These are phyloP conservation scores for Talaromyces liani DNA, from an alignment of 495 filamentous ascomycete species.

Conservation along the genomic window DNA sequence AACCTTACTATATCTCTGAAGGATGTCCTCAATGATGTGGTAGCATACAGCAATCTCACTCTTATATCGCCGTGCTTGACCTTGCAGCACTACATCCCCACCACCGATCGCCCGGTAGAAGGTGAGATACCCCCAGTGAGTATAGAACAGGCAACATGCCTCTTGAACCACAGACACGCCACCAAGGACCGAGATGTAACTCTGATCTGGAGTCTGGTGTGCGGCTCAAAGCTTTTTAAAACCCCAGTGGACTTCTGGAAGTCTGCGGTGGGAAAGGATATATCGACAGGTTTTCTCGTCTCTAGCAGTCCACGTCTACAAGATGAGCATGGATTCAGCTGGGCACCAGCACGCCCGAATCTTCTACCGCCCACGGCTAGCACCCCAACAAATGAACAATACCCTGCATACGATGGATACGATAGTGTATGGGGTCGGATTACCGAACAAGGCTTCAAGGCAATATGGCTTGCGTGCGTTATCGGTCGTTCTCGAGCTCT, in stretches of 20 bases:
- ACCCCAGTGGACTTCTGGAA: slow-evolving; percentile 12
- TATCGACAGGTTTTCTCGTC: slow-evolving; percentile 13
- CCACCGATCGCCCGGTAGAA: neutral
- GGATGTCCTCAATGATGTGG: slow-evolving; percentile 10
- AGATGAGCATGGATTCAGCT: slow-evolving; percentile 2
- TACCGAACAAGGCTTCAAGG: slow-evolving; percentile 5
- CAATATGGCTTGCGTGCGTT: slow-evolving; percentile 9
- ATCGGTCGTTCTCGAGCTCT: slow-evolving; percentile 1
- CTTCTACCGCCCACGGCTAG: slow-evolving; percentile 2
- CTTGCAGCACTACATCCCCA: neutral
- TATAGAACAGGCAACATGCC: slow-evolving; percentile 8
- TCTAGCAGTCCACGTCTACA: slow-evolving; percentile 12
- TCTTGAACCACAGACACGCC: slow-evolving; percentile 16
- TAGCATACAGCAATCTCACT: neutral
- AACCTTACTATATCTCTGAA: slow-evolving; percentile 11
- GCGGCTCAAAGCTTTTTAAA: slow-evolving; percentile 3
- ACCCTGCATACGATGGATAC: slow-evolving; percentile 14
- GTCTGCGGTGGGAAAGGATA: neutral
- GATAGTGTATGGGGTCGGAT: slow-evolving; percentile 7
- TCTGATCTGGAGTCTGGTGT: slow-evolving; percentile 19
- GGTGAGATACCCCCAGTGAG: slow-evolving; percentile 2
- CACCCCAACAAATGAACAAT: neutral
- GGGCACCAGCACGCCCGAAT: slow-evolving; percentile 13
- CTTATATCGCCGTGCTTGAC: neutral
- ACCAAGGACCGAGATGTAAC: slow-evolving; percentile 11